A percentile compares a stretch with the other conserved stretches of the same genome.
Evolutionary conservation across 2,329 filamentous ascomycete species (phyloP).

Genomic region (Colletotrichum horii): DNA sequence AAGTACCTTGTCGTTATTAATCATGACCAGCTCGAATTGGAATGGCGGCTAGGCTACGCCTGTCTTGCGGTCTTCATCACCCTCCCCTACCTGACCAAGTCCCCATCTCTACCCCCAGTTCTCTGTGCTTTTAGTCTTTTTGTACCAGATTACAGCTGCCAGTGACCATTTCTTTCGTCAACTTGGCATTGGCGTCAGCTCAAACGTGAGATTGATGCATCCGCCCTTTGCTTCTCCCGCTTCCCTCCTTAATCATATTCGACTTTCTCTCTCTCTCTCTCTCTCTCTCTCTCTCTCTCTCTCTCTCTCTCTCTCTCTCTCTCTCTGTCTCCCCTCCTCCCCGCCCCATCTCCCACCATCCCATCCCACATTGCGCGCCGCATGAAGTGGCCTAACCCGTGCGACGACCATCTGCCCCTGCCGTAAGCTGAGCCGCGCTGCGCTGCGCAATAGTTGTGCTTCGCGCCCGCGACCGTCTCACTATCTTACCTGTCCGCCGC

Average conservation of each 20-base stretch:
- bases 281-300: background rate
- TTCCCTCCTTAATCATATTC: background rate
- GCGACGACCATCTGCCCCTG: background rate
- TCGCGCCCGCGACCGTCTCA: background rate
- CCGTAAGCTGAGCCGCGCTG: background rate
- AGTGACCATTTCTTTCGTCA: background rate
- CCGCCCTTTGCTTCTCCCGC: background rate
- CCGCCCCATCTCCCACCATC: background rate
- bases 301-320: too few species aligned
- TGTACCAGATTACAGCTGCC: background rate
- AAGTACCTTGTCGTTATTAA: background rate
- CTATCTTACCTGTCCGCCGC: background rate
- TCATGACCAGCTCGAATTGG: conserved; percentile 6
- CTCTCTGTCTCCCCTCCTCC: too few species aligned
- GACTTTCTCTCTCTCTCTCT: background rate
- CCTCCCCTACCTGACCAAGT: background rate
- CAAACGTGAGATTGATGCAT: background rate
- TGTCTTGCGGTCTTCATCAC: background rate
- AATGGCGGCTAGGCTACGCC: conserved; percentile 6
- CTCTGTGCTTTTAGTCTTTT: background rate
- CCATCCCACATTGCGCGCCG: background rate
- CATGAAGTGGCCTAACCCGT: background rate
- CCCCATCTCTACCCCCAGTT: background rate
- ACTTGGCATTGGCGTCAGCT: background rate
- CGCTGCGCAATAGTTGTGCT: background rate